Percentiles rank a stretch among this genome's conserved stretches.
Conservation (phyloP, 1,139 yeast genomes). For the Pichia sp. region DNA sequence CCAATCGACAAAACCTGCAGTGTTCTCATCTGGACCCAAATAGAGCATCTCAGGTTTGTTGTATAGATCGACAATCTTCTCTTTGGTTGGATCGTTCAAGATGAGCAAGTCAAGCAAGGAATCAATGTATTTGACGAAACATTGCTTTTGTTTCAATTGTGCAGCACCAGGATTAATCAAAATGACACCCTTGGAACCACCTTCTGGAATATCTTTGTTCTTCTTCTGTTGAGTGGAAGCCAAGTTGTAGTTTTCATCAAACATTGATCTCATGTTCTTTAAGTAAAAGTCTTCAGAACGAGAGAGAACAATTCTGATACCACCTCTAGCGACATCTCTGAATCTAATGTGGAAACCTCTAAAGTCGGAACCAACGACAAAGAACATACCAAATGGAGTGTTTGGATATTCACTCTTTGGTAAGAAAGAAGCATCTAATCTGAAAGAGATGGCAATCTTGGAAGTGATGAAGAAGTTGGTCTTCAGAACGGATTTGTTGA, state of each 20-base stretch:
- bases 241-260: constrained; percentile 93
- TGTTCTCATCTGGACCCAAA: constrained; percentile 98
- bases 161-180: constrained; percentile 75
- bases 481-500: constrained; percentile 83
- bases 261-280: constrained; percentile 77
- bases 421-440: constrained; percentile 80
- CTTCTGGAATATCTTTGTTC: constrained; percentile 98
- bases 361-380: constrained; percentile 93
- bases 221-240: constrained; percentile 96
- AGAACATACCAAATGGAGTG: constrained; percentile 89
- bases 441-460: constrained; percentile 90
- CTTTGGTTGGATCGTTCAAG: constrained; percentile 59
- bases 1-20: constrained; percentile 95
- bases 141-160: constrained; percentile 75
- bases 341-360: constrained; percentile 97
- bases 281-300: constrained; percentile 82
- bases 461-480: constrained; percentile 93
- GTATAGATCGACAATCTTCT: constrained; percentile 77
- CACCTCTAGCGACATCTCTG: constrained; percentile 97
- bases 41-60: constrained; percentile 82
- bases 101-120: constrained; percentile 81
- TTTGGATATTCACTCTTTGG: constrained; percentile 87
- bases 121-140: constrained; percentile 91
- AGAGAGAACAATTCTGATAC: constrained; percentile 90
- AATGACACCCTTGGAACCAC: constrained; percentile 97